Conservation (phyloP, 1,139 yeast species). For the Blastobotrys niveus region DNA sequence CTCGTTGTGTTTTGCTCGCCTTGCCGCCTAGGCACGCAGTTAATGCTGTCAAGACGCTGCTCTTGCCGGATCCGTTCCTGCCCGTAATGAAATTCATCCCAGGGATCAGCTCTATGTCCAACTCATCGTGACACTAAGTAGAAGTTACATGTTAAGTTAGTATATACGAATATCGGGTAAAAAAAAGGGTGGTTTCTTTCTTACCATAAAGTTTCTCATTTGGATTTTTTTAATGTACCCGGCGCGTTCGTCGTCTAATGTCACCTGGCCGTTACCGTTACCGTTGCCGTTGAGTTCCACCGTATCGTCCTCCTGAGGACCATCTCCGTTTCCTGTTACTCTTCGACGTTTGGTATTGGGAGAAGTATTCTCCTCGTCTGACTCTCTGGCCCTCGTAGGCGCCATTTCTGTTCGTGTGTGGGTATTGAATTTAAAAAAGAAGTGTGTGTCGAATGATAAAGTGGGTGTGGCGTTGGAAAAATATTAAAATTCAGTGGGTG, state of each 20-base stretch:
- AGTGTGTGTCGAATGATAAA: too few relatives aligned
- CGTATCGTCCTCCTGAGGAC: too few relatives aligned
- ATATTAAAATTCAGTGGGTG: too few relatives aligned
- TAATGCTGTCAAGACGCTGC: slow-evolving; percentile 87
- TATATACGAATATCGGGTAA: too few relatives aligned
- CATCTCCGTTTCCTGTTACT: too few relatives aligned
- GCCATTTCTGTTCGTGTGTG: too few relatives aligned
- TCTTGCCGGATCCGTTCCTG: slow-evolving; percentile 91
- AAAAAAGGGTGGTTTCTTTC: too few relatives aligned
- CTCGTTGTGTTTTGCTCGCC: slow-evolving; percentile 87
- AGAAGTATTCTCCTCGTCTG: too few relatives aligned
- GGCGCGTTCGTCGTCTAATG: slow-evolving; percentile 3
- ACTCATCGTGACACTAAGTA: slow-evolving; percentile 58
- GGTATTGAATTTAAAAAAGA: too few relatives aligned
- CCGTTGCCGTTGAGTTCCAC: background rate
- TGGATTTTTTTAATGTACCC: slow-evolving; percentile 27
- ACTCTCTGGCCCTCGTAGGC: too few relatives aligned
- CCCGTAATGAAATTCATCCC: slow-evolving; percentile 88
- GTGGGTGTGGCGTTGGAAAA: too few relatives aligned
- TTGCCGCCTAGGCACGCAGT: slow-evolving; percentile 91
- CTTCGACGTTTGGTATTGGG: too few relatives aligned
- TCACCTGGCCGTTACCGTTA: background rate
- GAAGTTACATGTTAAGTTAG: background rate
- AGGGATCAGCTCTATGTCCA: slow-evolving; percentile 73
- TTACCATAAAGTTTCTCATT: slow-evolving; percentile 38